These are phyloP conservation scores for Annulohypoxylon moriforme DNA, from an alignment of 495 filamentous ascomycete species.

Conservation along the genomic window DNA sequence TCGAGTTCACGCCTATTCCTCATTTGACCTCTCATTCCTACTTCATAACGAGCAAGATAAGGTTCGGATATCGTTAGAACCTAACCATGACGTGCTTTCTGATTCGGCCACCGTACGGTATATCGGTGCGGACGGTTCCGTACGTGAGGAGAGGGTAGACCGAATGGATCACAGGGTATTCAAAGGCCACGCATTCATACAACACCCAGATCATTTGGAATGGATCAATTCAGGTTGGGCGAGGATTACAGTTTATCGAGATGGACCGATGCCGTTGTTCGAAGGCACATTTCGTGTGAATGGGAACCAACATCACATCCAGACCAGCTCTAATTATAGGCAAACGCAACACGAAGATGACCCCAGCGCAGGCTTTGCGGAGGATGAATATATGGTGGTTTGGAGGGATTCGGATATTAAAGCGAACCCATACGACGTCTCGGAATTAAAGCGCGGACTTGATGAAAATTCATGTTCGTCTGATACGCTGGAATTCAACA, in stretches of 20 bases:
- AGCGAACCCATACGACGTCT: slow-evolving; percentile 25
- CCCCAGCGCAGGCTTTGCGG: slow-evolving; percentile 68
- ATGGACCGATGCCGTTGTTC: slow-evolving; percentile 84
- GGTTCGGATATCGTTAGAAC: slow-evolving; percentile 84
- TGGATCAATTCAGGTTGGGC: slow-evolving; percentile 91
- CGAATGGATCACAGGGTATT: slow-evolving; percentile 82
- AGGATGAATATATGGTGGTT: slow-evolving; percentile 86
- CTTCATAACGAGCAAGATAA: slow-evolving; percentile 73
- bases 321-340: slow-evolving; percentile 77
- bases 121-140: slow-evolving; percentile 73
- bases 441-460: slow-evolving; percentile 53
- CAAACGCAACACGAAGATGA: slow-evolving; percentile 80
- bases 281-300: slow-evolving; percentile 88
- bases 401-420: slow-evolving; percentile 90
- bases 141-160: slow-evolving; percentile 72
- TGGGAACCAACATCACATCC: slow-evolving; percentile 88
- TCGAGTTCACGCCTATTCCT: slow-evolving; percentile 78
- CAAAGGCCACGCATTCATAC: slow-evolving; percentile 80
- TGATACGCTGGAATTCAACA: slow-evolving; percentile 78
- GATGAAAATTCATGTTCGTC: slow-evolving; percentile 63
- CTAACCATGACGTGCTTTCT: slow-evolving; percentile 89
- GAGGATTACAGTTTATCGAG: slow-evolving; percentile 77
- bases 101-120: slow-evolving; percentile 80
- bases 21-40: slow-evolving; percentile 85
- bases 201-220: slow-evolving; percentile 65